Conservation (phyloP, 129 eudicot genomes). For the Artemisia argyi region DNA sequence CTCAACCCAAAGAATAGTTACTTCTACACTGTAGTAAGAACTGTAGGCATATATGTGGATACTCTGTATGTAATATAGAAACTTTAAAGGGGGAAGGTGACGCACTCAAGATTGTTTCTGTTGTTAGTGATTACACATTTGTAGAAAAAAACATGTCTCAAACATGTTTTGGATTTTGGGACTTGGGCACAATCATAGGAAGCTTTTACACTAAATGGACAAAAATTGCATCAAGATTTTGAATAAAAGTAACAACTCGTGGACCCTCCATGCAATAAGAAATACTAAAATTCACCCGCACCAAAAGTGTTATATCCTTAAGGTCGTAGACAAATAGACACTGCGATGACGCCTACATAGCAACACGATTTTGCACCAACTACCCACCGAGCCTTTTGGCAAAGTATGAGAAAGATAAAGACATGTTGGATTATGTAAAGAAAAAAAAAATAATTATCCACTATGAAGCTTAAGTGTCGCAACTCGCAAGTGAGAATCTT, state of each 20-base stretch:
- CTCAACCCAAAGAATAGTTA: no score
- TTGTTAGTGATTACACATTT: background rate
- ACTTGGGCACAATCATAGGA: conserved; percentile 1
- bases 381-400: no score
- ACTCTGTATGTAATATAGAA: background rate
- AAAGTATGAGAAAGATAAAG: no score
- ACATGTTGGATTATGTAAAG: no score
- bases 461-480: no score
- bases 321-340: background rate
- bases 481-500: no score
- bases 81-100: background rate
- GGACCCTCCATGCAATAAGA: background rate
- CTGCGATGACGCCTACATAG: background rate
- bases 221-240: background rate
- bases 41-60: no score
- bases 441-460: no score
- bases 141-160: conserved; percentile 6
- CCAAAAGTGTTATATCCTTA: background rate
- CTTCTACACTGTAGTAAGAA: no score
- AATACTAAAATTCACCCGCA: background rate
- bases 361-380: no score
- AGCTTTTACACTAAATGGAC: background rate
- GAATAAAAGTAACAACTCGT: background rate
- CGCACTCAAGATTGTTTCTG: background rate
- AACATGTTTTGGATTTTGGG: background rate